Evolutionary conservation across 2,329 filamentous ascomycete species (phyloP), one percentile per base, ranked within the genome.

Genomic region (Arthrobotrys conoides): DNA sequence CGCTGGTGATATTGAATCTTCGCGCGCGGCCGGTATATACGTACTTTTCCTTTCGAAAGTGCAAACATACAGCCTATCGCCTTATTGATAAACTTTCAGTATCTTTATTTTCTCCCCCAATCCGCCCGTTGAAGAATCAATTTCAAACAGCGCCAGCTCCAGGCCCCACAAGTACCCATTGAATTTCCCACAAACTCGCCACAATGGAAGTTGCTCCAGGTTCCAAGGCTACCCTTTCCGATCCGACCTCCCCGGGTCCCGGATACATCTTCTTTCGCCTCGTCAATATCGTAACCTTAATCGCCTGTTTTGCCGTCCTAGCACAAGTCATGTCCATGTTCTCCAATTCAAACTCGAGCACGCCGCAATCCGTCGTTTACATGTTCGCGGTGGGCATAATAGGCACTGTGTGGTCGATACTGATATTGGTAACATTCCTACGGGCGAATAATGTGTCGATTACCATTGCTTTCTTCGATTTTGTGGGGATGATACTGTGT

Each of bases 251-350:
- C 12, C 73, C 73, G 12, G 73, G 73, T 20, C 73, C 73, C 4
- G 73, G 73, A n/a, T 77, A 77, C 33, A 77, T 77, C 10, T 59
- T 77, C 61, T 77, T 77, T 51, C 73, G 73, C 61, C 27, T 77
- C 16, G 49, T 71, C 30, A 77, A 77, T 61, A 71, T 77, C 16
- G 61, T 61, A 49, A 77, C 73, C 6, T 24, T 77, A 16, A 77
- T 77, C 41, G 59, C 73, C 48, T 71, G 66, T 30, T 77, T 77
- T 33, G 41, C 73, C 48, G 64, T 63, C 30, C 73, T 77, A 22
- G 73, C 73, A 33, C 67, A 71, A n/a, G 73, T 71, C 38, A 77
- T 77, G 73, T 49, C 38, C 41, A 59, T 41, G 9, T 77, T 66
- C 67, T 67, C 73, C 27, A 61, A 53, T 27, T 64, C 51, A 46